phyloP scores from a whole-genome alignment of 2,329 filamentous ascomycete species.

The Ceratocystis cubensis region DNA sequence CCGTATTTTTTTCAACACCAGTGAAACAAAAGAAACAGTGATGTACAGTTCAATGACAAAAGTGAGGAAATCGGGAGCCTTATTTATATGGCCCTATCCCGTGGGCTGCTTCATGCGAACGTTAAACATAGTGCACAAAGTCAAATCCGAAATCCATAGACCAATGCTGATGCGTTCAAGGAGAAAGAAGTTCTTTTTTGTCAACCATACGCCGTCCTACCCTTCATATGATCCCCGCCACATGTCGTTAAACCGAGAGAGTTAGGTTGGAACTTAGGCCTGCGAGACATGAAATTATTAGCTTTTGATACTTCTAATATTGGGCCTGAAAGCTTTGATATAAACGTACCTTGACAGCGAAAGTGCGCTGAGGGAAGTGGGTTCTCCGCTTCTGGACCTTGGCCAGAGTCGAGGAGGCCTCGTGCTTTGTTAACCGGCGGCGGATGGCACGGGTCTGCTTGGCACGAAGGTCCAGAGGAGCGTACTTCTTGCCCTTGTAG shows the following conservation, averaged over 20 bases:
- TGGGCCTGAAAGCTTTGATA: background rate
- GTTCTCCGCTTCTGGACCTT: slow-evolving; percentile 93
- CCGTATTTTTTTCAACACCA: slow-evolving; percentile 18
- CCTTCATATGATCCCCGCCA: slow-evolving; percentile 20
- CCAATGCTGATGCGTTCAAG: slow-evolving; percentile 21
- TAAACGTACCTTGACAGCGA: slow-evolving; percentile 75
- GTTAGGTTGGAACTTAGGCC: slow-evolving; percentile 21
- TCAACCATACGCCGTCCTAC: slow-evolving; percentile 22
- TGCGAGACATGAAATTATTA: background rate
- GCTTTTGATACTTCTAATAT: background rate
- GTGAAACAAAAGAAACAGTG: slow-evolving; percentile 15
- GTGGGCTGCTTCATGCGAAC: slow-evolving; percentile 20
- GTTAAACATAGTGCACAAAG: slow-evolving; percentile 21
- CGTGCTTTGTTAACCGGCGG: slow-evolving; percentile 84
- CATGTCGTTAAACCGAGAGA: slow-evolving; percentile 19
- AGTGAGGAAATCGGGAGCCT: slow-evolving; percentile 19
- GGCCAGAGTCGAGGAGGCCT: slow-evolving; percentile 70
- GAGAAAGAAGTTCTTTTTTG: slow-evolving; percentile 21
- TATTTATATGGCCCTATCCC: slow-evolving; percentile 20
- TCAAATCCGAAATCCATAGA: slow-evolving; percentile 22
- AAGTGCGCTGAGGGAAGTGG: slow-evolving; percentile 98
- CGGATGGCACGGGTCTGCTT: slow-evolving; percentile 98
- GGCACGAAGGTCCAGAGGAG: slow-evolving; percentile 91
- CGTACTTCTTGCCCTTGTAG: slow-evolving; percentile 99
- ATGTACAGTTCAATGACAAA: slow-evolving; percentile 15